phyloP scores from a whole-genome alignment of 805 yeast species.

The Spathaspora hagerdaliae region DNA sequence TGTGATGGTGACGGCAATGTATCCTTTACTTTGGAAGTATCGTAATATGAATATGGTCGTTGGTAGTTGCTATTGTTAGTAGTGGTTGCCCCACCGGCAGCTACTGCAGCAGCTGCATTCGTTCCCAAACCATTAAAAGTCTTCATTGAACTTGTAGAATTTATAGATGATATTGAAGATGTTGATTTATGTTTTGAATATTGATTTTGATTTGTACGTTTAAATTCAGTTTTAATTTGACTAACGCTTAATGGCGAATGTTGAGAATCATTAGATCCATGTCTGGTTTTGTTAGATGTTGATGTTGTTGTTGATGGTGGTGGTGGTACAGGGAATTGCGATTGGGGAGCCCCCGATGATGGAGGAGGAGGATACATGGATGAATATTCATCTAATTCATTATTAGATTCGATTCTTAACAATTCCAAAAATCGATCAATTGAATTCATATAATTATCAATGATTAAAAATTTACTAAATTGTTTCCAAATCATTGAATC shows the following conservation, averaged over 20 bases:
- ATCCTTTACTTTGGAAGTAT: slow-evolving; percentile 20
- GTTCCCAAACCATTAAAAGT: slow-evolving; percentile 6
- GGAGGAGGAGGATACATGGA: background rate
- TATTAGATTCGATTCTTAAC: slow-evolving; percentile 13
- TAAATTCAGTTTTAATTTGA: background rate
- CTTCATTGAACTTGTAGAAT: background rate
- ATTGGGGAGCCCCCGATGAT: background rate
- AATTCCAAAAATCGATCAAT: slow-evolving; percentile 41
- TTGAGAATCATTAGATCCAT: slow-evolving; percentile 11
- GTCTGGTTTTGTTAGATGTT: slow-evolving; percentile 5
- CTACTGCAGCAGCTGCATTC: background rate
- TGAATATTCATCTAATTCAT: background rate
- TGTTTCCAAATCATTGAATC: slow-evolving; percentile 44
- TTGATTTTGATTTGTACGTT: background rate
- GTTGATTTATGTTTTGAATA: slow-evolving; percentile 28
- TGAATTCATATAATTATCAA: slow-evolving; percentile 48
- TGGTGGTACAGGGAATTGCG: background rate
- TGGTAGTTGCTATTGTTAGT: slow-evolving; percentile 10
- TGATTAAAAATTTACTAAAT: slow-evolving; percentile 26
- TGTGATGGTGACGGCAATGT: slow-evolving; percentile 16
- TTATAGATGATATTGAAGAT: slow-evolving; percentile 20
- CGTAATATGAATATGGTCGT: slow-evolving; percentile 38
- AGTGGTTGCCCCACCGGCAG: no score
- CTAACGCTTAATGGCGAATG: slow-evolving; percentile 8
- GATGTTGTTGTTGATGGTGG: background rate